Conservation (phyloP, 2,329 filamentous ascomycete species). For the Diaporthe aspalathi region DNA sequence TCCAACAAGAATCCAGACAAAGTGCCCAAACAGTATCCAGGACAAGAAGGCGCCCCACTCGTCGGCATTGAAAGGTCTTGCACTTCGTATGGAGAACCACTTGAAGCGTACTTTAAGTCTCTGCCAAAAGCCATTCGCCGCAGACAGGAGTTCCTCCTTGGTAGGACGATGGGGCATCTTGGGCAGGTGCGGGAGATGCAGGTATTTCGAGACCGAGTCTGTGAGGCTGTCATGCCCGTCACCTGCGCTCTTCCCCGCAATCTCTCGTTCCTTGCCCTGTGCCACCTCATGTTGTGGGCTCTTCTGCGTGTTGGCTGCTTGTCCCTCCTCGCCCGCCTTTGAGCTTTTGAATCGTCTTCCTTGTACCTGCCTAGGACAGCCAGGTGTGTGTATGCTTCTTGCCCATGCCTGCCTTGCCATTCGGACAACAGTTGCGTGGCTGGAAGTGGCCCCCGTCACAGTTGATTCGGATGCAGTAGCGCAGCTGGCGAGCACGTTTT, state of each 20-base stretch:
- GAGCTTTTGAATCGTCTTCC: slow-evolving; percentile 50
- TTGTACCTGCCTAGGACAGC: slow-evolving; percentile 42
- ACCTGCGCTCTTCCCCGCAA: slow-evolving; percentile 40
- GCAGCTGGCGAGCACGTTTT: slow-evolving; percentile 54
- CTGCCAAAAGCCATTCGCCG: slow-evolving; percentile 93
- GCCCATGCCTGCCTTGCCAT: slow-evolving; percentile 53
- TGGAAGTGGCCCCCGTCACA: slow-evolving; percentile 43
- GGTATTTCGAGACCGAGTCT: slow-evolving; percentile 68
- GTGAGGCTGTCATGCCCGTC: slow-evolving; percentile 49
- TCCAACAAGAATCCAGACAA: slow-evolving; percentile 95
- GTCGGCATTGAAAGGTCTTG: slow-evolving; percentile 92
- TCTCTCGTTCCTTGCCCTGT: slow-evolving; percentile 50
- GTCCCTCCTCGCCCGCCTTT: slow-evolving; percentile 42
- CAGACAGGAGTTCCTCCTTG: slow-evolving; percentile 91
- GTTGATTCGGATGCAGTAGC: slow-evolving; percentile 53
- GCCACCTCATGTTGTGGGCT: slow-evolving; percentile 37
- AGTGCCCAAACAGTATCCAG: slow-evolving; percentile 92
- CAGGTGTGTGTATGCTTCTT: slow-evolving; percentile 48
- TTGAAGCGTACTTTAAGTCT: slow-evolving; percentile 93
- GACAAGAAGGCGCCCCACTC: slow-evolving; percentile 97
- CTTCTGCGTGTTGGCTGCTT: slow-evolving; percentile 33
- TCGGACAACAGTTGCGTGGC: slow-evolving; percentile 49
- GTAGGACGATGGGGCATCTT: slow-evolving; percentile 88
- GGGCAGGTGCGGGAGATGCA: slow-evolving; percentile 67
- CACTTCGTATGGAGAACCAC: slow-evolving; percentile 95